Conservation (phyloP, 225 moss, liverwort and hornwort species). For the Lunularia cruciata region DNA sequence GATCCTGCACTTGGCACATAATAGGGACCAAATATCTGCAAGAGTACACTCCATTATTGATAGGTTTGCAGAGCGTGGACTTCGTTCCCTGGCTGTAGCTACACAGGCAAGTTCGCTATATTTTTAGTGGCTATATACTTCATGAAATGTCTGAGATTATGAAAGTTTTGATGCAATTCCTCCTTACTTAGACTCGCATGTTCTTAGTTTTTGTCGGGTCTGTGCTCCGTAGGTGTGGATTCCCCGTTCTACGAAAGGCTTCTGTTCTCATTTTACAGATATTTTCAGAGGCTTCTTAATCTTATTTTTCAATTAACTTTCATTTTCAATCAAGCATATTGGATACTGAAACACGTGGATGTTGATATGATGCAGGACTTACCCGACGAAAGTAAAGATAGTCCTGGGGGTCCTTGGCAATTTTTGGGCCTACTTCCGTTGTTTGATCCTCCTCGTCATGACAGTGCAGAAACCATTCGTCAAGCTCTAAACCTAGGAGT, state of each 20-base stretch:
- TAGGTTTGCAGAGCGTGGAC: slow-evolving; percentile 49
- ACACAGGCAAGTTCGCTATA: background rate
- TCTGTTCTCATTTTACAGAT: too few species aligned
- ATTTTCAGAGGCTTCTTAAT: too few species aligned
- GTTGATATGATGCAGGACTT: slow-evolving; percentile 26
- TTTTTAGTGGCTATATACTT: too few species aligned
- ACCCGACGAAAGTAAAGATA: slow-evolving; percentile 38
- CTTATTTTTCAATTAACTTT: too few species aligned
- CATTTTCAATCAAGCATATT: too few species aligned
- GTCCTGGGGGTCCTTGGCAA: slow-evolving; percentile 44
- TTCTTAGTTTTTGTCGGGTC: too few species aligned
- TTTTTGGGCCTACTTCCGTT: slow-evolving; percentile 42
- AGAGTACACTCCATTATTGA: slow-evolving; percentile 47
- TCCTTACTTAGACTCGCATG: too few species aligned
- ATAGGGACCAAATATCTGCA: slow-evolving; percentile 28
- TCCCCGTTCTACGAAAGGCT: too few species aligned
- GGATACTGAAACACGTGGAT: slow-evolving; percentile 30
- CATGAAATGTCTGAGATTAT: too few species aligned
- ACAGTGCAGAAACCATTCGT: slow-evolving; percentile 49
- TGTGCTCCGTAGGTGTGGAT: too few species aligned
- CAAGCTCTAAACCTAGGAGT: slow-evolving; percentile 45
- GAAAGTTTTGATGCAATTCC: too few species aligned
- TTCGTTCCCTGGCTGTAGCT: slow-evolving; percentile 53
- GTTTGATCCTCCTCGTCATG: slow-evolving; percentile 50
- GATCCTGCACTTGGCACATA: slow-evolving; percentile 42